Conservation (phyloP, 495 filamentous ascomycete species). For the Polyplosphaeria fusca region DNA sequence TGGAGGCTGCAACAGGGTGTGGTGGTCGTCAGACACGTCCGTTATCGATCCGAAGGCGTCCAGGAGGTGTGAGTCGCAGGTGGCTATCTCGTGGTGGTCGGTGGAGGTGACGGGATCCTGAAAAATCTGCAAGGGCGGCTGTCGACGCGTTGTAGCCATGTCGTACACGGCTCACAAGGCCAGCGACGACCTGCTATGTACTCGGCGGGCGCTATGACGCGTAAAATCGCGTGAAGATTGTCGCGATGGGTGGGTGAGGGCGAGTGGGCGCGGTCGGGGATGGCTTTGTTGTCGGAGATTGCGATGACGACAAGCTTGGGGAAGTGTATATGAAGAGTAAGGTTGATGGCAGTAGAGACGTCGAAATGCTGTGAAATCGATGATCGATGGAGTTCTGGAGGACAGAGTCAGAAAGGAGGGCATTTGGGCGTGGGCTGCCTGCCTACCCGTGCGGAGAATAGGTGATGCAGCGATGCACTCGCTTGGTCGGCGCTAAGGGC, state of each 20-base stretch:
- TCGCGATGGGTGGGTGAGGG: constrained; percentile 8
- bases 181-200: constrained; percentile 11
- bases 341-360: constrained; percentile 6
- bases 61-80: constrained; percentile 53
- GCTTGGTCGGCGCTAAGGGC: constrained; percentile 26
- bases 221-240: constrained; percentile 34
- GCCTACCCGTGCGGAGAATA: constrained; percentile 12
- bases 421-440: constrained; percentile 8
- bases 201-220: constrained; percentile 29
- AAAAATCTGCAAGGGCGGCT: constrained; percentile 60
- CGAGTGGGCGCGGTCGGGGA: constrained; percentile 7
- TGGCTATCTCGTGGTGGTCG: constrained; percentile 40
- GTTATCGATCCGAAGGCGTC: constrained; percentile 47
- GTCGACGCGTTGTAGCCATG: constrained; percentile 66
- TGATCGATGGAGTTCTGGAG: not conserved
- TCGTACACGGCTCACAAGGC: constrained; percentile 19
- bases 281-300: constrained; percentile 18
- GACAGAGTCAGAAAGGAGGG: constrained; percentile 17
- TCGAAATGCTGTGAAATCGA: not conserved
- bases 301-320: constrained; percentile 15
- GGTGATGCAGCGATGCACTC: constrained; percentile 20
- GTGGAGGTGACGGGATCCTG: constrained; percentile 54
- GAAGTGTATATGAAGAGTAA: not conserved
- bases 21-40: constrained; percentile 48
- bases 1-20: constrained; percentile 39